Base-by-base conservation (phyloP, 352 stramenopile species). In the Thraustochytrium sp. region DNA sequence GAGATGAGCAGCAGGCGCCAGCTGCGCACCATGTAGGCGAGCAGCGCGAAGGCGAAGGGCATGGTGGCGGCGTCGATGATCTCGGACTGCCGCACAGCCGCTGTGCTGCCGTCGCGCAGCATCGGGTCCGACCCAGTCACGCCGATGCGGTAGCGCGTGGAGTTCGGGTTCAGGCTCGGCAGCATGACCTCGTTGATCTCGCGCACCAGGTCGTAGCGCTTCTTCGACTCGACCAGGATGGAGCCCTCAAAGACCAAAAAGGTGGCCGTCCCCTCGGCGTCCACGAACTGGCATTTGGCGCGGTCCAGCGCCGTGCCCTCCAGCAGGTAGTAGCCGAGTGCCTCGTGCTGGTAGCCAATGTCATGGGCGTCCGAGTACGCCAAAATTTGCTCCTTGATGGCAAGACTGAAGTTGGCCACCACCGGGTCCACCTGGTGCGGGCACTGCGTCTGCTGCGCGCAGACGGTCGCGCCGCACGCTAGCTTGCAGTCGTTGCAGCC, bases 11-110 rank as follows among this genome's bases (percentile, higher is more conserved):
- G 31, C 11, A 77, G 49, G 18, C 68, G 68, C 68, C 68, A 80
- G 36, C 31, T 55, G 38, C 68, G 48, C 34, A 80, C 42, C 68
- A 80, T 80, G 51, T 80, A 80, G 37, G n/a, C 53, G 1, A 80
- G 53, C 18, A 80, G 48, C 46, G 46, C 44, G 21, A 80, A 46
- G 34, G 68, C 68, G 40, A 80, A 72, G 36, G 68, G 68, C 48
- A 80, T 63, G 18, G 68, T 80, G 26, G 34, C 31, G 1, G 53
- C 31, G 51, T 80, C 68, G 2, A 80, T 53, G 53, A 46, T 18
- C 48, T 65, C 40, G 51, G 40, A 48, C 51, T 80, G 68, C 2
- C 63, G 44, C 23, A 48, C 53, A 0, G 68, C 46, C 11, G 68
- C 68, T 5, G 31, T 53, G n/a, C 31, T 53, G 46, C 53, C 53